Conservation (phyloP, 2,329 filamentous ascomycete genomes). For the Aspergillus sp. region DNA sequence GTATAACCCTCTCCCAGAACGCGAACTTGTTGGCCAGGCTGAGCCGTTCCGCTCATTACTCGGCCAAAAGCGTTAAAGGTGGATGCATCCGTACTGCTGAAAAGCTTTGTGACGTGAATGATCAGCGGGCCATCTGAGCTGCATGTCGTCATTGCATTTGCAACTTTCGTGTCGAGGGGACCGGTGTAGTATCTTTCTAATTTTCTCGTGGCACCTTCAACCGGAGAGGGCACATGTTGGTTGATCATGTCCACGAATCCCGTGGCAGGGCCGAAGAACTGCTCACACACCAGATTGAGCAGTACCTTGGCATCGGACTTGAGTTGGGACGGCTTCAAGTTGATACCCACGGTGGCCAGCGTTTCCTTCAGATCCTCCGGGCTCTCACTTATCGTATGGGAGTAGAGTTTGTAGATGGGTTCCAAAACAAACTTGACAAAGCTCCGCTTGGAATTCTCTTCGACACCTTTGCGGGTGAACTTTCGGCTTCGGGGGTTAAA, state of each 20-base stretch:
- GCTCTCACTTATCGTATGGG: conserved; percentile 88
- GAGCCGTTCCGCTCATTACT: conserved; percentile 87
- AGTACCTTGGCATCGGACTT: conserved; percentile 86
- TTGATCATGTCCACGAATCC: conserved; percentile 97
- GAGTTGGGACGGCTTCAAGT: conserved; percentile 87
- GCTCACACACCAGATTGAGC: conserved; percentile 83
- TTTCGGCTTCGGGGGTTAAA: conserved; percentile 88
- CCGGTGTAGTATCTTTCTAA: conserved; percentile 90
- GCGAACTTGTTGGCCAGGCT: conserved; percentile 76
- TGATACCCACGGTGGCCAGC: conserved; percentile 75
- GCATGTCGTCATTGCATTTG: conserved; percentile 75
- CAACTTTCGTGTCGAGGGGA: conserved; percentile 77
- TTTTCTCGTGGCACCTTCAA: conserved; percentile 71
- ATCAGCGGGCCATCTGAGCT: conserved; percentile 87
- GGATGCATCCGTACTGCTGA: conserved; percentile 86
- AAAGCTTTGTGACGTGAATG: conserved; percentile 90
- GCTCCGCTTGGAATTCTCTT: conserved; percentile 76
- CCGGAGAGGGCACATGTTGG: conserved; percentile 82
- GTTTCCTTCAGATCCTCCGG: conserved; percentile 80
- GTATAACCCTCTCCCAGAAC: conserved; percentile 96
- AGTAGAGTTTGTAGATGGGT: conserved; percentile 96
- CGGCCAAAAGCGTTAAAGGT: conserved; percentile 86
- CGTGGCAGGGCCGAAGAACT: conserved; percentile 87
- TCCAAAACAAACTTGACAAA: conserved; percentile 96
- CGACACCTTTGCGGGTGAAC: conserved; percentile 83